Evolutionary conservation across 768 basidiomycete genomes (phyloP).

Genomic region (Exidia glandulosa): DNA sequence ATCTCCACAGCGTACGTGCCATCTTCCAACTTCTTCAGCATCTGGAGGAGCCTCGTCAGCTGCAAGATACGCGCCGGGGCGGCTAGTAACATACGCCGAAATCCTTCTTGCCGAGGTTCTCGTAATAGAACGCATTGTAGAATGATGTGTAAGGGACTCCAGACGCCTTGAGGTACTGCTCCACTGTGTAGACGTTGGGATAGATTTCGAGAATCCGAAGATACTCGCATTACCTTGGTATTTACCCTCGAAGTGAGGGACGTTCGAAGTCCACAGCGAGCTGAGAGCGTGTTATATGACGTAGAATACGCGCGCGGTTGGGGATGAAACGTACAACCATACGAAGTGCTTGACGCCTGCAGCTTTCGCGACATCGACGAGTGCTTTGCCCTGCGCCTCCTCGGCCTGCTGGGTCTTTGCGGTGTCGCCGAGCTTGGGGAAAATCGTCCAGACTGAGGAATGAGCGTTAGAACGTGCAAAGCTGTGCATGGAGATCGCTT

Average conservation of each 20-base stretch:
- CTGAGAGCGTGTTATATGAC: neutral
- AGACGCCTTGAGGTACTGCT: slow-evolving; percentile 4
- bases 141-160: slow-evolving; percentile 4
- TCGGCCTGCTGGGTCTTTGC: neutral
- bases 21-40: neutral
- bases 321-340: slow-evolving; percentile 1
- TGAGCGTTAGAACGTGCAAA: neutral
- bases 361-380: slow-evolving; percentile 10
- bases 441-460: neutral
- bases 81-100: neutral
- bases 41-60: neutral
- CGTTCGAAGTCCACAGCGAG: neutral
- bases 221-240: neutral
- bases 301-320: neutral
- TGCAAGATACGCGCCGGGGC: neutral
- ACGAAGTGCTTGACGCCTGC: slow-evolving; percentile 9
- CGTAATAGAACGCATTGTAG: neutral
- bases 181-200: neutral
- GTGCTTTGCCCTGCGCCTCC: slow-evolving; percentile 9
- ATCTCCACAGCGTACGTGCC: neutral
- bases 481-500: neutral
- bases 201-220: neutral
- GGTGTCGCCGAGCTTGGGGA: neutral
- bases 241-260: slow-evolving; percentile 6
- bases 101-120: neutral